phyloP scores from a whole-genome alignment of 1,284 basidiomycete species.

The Pyrrhoderma lamaoense region DNA sequence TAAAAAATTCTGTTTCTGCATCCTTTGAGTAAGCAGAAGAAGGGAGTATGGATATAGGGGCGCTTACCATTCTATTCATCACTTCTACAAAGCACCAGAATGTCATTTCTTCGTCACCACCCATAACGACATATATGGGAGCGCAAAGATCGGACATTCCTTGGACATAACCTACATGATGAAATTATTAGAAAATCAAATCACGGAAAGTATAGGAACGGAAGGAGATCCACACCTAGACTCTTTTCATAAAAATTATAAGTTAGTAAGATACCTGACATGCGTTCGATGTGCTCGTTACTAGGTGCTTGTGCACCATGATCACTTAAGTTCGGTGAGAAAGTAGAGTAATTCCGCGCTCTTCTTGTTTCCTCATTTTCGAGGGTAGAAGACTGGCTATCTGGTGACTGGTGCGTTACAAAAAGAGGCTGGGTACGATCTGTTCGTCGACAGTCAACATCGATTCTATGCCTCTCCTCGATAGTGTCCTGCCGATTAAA shows the following conservation, averaged over 20 bases:
- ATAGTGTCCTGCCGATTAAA: constrained; percentile 71
- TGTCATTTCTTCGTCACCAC: constrained; percentile 80
- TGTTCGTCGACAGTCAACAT: constrained; percentile 96
- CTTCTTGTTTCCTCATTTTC: constrained; percentile 42
- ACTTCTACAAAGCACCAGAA: constrained; percentile 96
- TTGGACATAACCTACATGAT: constrained; percentile 72
- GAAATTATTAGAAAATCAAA: constrained; percentile 19
- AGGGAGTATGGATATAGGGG: neutral
- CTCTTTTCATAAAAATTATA: constrained; percentile 91
- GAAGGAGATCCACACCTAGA: constrained; percentile 50
- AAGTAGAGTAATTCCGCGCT: constrained; percentile 47
- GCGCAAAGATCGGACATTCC: constrained; percentile 97
- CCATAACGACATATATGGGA: constrained; percentile 89
- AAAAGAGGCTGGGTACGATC: constrained; percentile 90
- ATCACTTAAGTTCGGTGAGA: constrained; percentile 62
- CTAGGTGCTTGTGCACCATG: constrained; percentile 78
- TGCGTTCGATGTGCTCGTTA: constrained; percentile 79
- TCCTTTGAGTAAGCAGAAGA: constrained; percentile 6
- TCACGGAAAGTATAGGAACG: neutral
- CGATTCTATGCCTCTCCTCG: constrained; percentile 86
- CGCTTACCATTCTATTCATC: constrained; percentile 87
- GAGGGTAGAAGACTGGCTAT: constrained; percentile 31
- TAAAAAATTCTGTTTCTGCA: constrained; percentile 86
- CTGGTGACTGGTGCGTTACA: constrained; percentile 36
- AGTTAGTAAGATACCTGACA: constrained; percentile 80